A percentile compares a stretch with the other conserved stretches of the same genome.
Conservation (phyloP, 257 asterid species). For the Ophiorrhiza pumila region DNA sequence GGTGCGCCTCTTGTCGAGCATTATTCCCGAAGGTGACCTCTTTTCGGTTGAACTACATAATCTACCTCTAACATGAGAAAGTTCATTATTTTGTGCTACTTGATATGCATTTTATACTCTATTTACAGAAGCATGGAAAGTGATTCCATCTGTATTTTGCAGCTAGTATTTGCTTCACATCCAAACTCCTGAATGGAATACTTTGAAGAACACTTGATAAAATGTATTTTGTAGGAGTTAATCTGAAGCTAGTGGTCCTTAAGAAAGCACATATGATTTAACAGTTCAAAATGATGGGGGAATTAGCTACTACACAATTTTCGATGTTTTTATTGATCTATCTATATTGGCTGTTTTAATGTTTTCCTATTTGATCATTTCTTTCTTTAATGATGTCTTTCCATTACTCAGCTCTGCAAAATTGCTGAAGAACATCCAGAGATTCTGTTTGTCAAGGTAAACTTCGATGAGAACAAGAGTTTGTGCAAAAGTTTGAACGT, state of each 20-base stretch:
- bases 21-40: slow-evolving; percentile 43
- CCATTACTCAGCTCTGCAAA: slow-evolving; percentile 51
- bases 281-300: too few relatives aligned
- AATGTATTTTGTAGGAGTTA: background rate
- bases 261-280: background rate
- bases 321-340: background rate
- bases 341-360: background rate
- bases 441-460: slow-evolving; percentile 61
- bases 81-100: background rate
- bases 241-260: background rate
- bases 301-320: background rate
- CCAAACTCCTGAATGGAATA: background rate
- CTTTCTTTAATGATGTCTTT: background rate
- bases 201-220: background rate
- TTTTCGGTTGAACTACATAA: background rate
- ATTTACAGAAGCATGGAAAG: background rate
- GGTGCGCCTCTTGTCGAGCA: slow-evolving; percentile 60
- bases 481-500: slow-evolving; percentile 69
- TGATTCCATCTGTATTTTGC: background rate
- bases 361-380: background rate
- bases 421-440: slow-evolving; percentile 60
- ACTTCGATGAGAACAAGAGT: slow-evolving; percentile 71
- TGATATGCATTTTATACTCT: background rate
- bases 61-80: background rate
- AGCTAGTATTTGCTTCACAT: background rate